These are phyloP conservation scores for Sporopachydermia cereana DNA, from an alignment of 1,139 yeast species.

Conservation along the genomic window DNA sequence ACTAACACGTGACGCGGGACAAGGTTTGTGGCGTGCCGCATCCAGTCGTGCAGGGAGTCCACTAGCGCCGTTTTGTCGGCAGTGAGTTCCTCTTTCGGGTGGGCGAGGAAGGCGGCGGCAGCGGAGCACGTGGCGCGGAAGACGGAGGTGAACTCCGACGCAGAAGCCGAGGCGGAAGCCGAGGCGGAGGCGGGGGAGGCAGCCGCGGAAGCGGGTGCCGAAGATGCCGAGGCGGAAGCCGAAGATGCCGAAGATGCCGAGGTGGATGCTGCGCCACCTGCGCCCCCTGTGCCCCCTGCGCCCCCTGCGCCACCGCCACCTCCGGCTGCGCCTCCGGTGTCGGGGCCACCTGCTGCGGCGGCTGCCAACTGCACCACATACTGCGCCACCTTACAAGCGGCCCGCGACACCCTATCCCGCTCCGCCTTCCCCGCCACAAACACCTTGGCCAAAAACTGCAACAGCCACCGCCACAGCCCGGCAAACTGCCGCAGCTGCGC, in stretches of 20 bases:
- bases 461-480: constrained; percentile 23
- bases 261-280: too few species aligned
- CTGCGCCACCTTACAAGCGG: constrained; percentile 13
- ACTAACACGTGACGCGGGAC: neutral
- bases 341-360: too few species aligned
- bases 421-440: constrained; percentile 15
- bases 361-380: neutral
- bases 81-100: neutral
- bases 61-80: neutral
- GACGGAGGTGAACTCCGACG: neutral
- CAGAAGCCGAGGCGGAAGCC: neutral
- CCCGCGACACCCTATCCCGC: constrained; percentile 9
- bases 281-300: too few species aligned
- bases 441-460: constrained; percentile 20
- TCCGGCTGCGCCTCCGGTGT: too few species aligned
- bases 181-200: too few species aligned
- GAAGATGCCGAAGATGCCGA: too few species aligned
- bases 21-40: neutral
- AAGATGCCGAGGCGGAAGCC: too few species aligned
- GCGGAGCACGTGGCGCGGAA: neutral
- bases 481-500: constrained; percentile 15
- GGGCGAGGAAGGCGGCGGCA: neutral
- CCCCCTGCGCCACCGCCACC: too few species aligned
- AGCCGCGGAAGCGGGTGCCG: too few species aligned
- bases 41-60: neutral